Conservation (phyloP, 2,329 filamentous ascomycete genomes). For the Capronia coronata region DNA sequence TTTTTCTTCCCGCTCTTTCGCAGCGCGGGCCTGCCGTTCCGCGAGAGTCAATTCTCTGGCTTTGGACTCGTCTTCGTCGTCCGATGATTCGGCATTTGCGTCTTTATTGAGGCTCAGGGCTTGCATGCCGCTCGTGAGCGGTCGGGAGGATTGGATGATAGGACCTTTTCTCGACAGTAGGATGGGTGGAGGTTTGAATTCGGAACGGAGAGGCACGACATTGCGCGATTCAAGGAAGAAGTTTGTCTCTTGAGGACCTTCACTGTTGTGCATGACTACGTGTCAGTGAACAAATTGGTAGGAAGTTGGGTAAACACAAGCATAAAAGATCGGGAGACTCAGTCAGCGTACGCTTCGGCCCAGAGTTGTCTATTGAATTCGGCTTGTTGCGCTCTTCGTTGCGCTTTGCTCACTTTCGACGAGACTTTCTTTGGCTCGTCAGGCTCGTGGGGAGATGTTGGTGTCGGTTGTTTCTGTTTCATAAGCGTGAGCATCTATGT, state of each 20-base stretch:
- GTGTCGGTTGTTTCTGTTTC: constrained; percentile 28
- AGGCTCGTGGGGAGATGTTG: constrained; percentile 32
- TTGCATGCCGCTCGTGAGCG: constrained; percentile 17
- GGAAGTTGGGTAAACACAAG: too few species aligned
- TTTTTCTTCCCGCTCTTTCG: constrained; percentile 78
- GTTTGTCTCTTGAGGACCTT: constrained; percentile 61
- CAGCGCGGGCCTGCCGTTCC: constrained; percentile 69
- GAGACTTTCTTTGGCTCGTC: constrained; percentile 40
- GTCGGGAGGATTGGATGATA: constrained; percentile 18
- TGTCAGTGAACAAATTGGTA: too few species aligned
- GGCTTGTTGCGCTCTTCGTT: constrained; percentile 70
- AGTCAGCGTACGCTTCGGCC: constrained; percentile 67
- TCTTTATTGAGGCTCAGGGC: constrained; percentile 31
- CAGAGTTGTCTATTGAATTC: constrained; percentile 81
- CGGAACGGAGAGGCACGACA: constrained; percentile 56
- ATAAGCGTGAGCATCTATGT: not conserved
- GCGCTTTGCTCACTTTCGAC: constrained; percentile 61
- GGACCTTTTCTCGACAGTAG: constrained; percentile 68
- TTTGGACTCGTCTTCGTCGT: constrained; percentile 52
- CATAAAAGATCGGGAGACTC: too few species aligned
- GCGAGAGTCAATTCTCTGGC: constrained; percentile 62
- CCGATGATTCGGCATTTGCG: constrained; percentile 56
- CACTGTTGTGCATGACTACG: constrained; percentile 49
- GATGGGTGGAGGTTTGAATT: constrained; percentile 76
- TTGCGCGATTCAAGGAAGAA: constrained; percentile 64